phyloP scores from a whole-genome alignment of 148 eudicot genomes.

The Silene conica region DNA sequence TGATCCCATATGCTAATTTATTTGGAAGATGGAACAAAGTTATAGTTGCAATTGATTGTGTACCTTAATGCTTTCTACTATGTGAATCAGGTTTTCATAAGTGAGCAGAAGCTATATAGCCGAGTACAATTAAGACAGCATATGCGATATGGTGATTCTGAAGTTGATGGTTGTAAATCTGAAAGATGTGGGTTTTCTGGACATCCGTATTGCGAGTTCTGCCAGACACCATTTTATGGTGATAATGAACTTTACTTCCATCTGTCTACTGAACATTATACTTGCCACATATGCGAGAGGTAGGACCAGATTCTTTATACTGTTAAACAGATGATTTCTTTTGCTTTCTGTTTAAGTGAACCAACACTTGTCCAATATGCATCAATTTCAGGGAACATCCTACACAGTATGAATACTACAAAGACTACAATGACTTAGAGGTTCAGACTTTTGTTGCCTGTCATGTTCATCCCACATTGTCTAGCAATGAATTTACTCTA shows the following conservation, averaged over 20 bases:
- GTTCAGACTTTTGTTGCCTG: constrained; percentile 29
- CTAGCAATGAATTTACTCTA: neutral
- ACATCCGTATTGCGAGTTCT: constrained; percentile 85
- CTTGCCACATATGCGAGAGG: constrained; percentile 91
- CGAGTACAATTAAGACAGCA: constrained; percentile 71
- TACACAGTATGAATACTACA: constrained; percentile 63
- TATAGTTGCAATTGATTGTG: neutral
- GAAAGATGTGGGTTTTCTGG: constrained; percentile 96
- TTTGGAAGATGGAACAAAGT: neutral
- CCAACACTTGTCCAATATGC: constrained; percentile 19
- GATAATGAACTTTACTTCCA: constrained; percentile 84
- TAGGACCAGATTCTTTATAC: constrained; percentile 28
- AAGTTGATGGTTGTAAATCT: constrained; percentile 81
- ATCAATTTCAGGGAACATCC: constrained; percentile 64
- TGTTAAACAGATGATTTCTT: constrained; percentile 15
- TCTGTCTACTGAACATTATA: constrained; percentile 80
- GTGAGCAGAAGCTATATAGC: constrained; percentile 86
- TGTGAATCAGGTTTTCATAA: constrained; percentile 65
- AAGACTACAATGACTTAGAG: constrained; percentile 91
- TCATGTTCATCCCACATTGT: constrained; percentile 2
- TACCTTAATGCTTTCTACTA: neutral
- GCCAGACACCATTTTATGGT: constrained; percentile 77
- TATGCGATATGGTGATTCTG: constrained; percentile 64
- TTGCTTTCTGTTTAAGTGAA: constrained; percentile 21
- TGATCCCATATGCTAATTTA: neutral